Percentiles rank a stretch among this genome's conserved stretches.
Conservation (phyloP, 2,329 filamentous ascomycete species). For the Scytalidium sp. region DNA sequence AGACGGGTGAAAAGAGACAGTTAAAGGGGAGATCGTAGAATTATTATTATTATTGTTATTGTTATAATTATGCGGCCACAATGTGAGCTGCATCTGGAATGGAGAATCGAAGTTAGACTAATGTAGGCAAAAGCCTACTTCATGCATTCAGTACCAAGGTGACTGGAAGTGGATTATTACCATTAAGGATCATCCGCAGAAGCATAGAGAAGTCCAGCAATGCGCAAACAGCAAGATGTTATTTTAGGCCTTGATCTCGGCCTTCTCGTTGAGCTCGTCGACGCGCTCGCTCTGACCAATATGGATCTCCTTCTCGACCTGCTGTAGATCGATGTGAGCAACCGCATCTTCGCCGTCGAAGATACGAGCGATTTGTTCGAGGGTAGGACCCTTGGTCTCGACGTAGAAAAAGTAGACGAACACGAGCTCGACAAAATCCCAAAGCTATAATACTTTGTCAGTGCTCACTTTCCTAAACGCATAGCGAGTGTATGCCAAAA, state of each 20-base stretch:
- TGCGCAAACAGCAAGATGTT: no score
- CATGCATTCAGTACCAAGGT: no score
- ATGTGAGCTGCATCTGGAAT: no score
- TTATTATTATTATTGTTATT: no score
- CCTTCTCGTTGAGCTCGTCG: not conserved
- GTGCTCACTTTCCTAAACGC: not conserved
- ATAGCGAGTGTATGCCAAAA: not conserved
- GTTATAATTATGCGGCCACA: no score
- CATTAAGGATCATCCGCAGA: no score
- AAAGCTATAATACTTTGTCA: slow-evolving; percentile 34
- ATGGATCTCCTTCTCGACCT: slow-evolving; percentile 53
- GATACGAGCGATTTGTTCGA: slow-evolving; percentile 68
- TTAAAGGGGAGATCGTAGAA: no score
- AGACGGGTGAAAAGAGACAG: not conserved
- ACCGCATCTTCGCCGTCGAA: slow-evolving; percentile 64
- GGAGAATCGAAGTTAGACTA: no score
- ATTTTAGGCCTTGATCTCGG: not conserved
- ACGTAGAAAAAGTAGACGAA: slow-evolving; percentile 67
- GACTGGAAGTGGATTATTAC: no score
- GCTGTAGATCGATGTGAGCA: slow-evolving; percentile 50
- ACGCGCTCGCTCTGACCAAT: slow-evolving; percentile 6
- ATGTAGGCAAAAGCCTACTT: no score
- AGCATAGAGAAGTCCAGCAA: no score
- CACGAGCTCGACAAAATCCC: slow-evolving; percentile 57
- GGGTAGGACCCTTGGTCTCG: slow-evolving; percentile 68